These are phyloP conservation scores for Thuja plicata DNA, from an alignment of 83 land plant species.

Conservation along the genomic window DNA sequence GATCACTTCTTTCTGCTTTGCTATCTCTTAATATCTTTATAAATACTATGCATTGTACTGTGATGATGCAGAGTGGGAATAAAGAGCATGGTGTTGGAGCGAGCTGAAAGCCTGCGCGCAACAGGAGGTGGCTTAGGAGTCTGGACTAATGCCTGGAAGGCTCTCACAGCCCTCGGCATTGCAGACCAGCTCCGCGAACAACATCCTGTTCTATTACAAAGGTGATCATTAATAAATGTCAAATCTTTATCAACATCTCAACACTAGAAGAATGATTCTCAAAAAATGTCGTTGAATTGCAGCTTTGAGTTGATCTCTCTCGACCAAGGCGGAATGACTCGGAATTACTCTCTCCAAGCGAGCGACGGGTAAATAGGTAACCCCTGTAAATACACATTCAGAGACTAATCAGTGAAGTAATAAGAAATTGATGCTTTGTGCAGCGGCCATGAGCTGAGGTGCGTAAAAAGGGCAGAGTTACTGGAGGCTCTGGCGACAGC, in stretches of 20 bases:
- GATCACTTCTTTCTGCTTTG: background rate
- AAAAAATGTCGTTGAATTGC: background rate
- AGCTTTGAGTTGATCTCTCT: background rate
- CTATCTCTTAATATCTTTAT: background rate
- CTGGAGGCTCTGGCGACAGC: conserved; percentile 1
- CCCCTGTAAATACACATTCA: background rate
- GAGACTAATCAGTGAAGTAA: background rate
- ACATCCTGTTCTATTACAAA: background rate
- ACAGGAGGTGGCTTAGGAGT: conserved; percentile 20
- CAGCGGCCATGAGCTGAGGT: background rate
- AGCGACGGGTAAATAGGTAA: background rate
- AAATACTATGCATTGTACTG: too few species aligned
- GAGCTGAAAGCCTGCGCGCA: conserved; percentile 18
- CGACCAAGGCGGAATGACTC: background rate
- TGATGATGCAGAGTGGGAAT: conserved; percentile 30
- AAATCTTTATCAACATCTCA: background rate
- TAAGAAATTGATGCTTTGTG: background rate
- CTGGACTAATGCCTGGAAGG: conserved; percentile 34
- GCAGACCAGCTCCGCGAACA: conserved; percentile 21
- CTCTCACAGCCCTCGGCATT: conserved; percentile 31
- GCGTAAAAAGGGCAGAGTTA: background rate
- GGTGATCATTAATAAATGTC: conserved; percentile 1
- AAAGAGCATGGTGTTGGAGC: conserved; percentile 27
- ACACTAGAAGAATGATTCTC: background rate
- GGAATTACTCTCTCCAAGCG: background rate